These are phyloP conservation scores for Piromyces finnis DNA, from an alignment of 192 early-diverging fungal genomes.

Conservation along the genomic window DNA sequence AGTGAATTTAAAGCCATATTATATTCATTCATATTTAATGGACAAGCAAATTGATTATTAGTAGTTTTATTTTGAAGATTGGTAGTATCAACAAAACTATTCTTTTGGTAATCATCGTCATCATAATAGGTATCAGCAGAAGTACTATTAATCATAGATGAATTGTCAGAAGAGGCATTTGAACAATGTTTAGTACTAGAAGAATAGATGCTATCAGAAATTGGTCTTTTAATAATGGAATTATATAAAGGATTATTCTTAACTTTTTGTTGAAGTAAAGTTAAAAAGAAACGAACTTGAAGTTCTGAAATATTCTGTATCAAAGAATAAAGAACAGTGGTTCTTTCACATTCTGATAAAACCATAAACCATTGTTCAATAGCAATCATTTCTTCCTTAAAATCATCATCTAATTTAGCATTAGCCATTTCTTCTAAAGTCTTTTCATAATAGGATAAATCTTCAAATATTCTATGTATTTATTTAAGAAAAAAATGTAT, in stretches of 20 bases:
- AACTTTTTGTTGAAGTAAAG: constrained; percentile 79
- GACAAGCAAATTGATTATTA: not conserved
- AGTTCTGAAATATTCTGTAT: constrained; percentile 77
- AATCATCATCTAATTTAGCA: constrained; percentile 58
- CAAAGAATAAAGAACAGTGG: constrained; percentile 74
- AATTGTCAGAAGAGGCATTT: not conserved
- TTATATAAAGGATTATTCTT: constrained; percentile 49
- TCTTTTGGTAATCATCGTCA: not conserved
- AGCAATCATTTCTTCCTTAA: constrained; percentile 74
- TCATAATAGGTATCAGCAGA: not conserved
- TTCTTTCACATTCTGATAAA: constrained; percentile 75
- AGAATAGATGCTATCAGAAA: not conserved
- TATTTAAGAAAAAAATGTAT: no score
- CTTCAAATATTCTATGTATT: constrained; percentile 33
- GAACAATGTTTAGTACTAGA: not conserved
- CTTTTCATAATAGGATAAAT: constrained; percentile 75
- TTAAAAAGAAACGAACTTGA: constrained; percentile 87
- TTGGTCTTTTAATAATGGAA: not conserved
- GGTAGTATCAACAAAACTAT: not conserved
- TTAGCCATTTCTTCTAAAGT: constrained; percentile 81
- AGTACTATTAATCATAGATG: not conserved
- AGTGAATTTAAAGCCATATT: not conserved
- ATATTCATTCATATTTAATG: not conserved
- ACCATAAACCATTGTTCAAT: constrained; percentile 92
- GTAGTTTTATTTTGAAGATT: not conserved